A percentile compares a stretch with the other conserved stretches of the same genome.
Conservation (phyloP, 2,329 filamentous ascomycete genomes). For the Trematosphaeria pertusa region DNA sequence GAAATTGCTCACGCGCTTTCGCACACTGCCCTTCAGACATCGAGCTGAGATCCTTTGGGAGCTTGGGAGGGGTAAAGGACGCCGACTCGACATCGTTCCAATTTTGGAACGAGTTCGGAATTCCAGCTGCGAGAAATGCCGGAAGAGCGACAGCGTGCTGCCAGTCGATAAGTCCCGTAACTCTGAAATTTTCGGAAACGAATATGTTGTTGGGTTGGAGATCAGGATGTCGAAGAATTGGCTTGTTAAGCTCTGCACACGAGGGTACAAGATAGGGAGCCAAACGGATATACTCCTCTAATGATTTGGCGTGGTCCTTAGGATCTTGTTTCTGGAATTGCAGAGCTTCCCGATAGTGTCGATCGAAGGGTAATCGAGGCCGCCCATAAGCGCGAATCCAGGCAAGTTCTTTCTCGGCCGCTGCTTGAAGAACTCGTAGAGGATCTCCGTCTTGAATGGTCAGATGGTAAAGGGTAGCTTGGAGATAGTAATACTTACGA, state of each 20-base stretch:
- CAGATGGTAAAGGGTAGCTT: constrained; percentile 1
- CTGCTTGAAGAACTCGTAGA: constrained; percentile 22
- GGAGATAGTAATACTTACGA: constrained; percentile 19
- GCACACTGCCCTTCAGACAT: no score
- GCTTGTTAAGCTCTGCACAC: constrained; percentile 16
- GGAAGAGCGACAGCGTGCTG: no score
- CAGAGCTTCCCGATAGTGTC: constrained; percentile 28
- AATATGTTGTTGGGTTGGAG: no score
- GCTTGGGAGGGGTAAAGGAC: no score
- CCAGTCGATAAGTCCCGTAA: no score
- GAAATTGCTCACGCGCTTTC: no score
- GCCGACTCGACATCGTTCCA: no score
- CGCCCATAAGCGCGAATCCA: constrained; percentile 29
- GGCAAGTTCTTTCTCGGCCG: constrained; percentile 31
- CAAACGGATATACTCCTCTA: constrained; percentile 24
- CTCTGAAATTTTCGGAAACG: no score
- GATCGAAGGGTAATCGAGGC: constrained; percentile 27
- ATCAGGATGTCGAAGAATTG: no score
- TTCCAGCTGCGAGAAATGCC: no score
- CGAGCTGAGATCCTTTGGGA: no score
- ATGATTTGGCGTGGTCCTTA: constrained; percentile 18
- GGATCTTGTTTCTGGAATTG: constrained; percentile 31
- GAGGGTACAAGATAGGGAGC: constrained; percentile 29
- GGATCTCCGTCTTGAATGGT: constrained; percentile 20
- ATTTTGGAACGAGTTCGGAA: no score